Evolutionary conservation across 495 filamentous ascomycete species (phyloP).

Genomic region (Daldinia vernicosa): DNA sequence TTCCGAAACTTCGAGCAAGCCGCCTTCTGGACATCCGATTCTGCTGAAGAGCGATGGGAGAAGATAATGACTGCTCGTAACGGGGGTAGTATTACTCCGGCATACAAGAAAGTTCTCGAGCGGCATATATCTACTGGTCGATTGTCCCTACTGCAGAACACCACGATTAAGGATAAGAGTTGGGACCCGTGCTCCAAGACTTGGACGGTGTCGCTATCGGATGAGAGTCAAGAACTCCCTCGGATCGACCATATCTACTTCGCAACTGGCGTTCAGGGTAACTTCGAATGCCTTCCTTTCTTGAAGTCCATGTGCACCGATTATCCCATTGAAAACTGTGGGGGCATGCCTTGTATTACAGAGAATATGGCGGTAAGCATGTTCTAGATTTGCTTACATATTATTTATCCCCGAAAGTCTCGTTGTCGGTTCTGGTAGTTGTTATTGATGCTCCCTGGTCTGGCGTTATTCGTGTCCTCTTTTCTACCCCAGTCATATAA

Average conservation of each 20-base stretch:
- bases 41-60: conserved; percentile 65
- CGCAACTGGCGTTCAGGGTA: conserved; percentile 65
- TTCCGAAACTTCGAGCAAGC: conserved; percentile 71
- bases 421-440: not conserved
- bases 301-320: conserved; percentile 60
- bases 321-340: conserved; percentile 61
- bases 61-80: conserved; percentile 65
- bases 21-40: conserved; percentile 68
- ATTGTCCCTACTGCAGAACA: conserved; percentile 60
- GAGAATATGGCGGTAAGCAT: conserved; percentile 56
- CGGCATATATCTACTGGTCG: conserved; percentile 55
- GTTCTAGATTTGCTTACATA: not conserved
- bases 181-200: conserved; percentile 48
- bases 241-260: conserved; percentile 71
- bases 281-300: conserved; percentile 60
- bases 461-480: not conserved
- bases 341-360: conserved; percentile 68
- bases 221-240: conserved; percentile 59
- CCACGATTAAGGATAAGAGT: conserved; percentile 50
- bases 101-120: conserved; percentile 63
- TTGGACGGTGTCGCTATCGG: conserved; percentile 61
- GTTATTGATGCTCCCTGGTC: not conserved
- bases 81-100: conserved; percentile 69
- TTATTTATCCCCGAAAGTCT: not conserved
- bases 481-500: not conserved